Evolutionary conservation across 2,329 filamentous ascomycete genomes (phyloP).

Genomic region (Fusarium virguliforme): DNA sequence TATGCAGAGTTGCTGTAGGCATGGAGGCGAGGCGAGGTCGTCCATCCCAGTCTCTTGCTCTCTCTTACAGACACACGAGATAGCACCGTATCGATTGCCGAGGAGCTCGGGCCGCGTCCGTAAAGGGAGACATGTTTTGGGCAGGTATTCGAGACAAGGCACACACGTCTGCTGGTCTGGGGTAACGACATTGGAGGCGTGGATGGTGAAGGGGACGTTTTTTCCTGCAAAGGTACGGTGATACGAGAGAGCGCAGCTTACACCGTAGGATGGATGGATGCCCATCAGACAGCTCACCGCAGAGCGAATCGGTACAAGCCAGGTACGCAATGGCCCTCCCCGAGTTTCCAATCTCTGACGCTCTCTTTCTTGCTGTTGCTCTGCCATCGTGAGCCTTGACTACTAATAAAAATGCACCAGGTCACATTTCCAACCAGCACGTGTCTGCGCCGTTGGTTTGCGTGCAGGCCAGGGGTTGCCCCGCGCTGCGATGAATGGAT

Average conservation of each 20-base stretch:
- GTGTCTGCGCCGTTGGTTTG: conserved; percentile 50
- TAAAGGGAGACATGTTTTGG: conserved; percentile 20
- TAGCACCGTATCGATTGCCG: conserved; percentile 17
- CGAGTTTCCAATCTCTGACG: conserved; percentile 18
- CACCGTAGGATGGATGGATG: conserved; percentile 13
- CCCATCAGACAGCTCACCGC: conserved; percentile 9
- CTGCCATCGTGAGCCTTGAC: conserved; percentile 21
- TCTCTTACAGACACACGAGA: conserved; percentile 3
- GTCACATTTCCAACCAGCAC: conserved; percentile 48
- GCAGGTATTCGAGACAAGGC: conserved; percentile 15
- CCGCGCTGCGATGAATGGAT: conserved; percentile 22
- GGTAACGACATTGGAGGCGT: conserved; percentile 26
- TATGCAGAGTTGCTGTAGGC: conserved; percentile 1
- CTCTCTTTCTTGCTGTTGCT: conserved; percentile 18
- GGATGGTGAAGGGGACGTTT: conserved; percentile 2
- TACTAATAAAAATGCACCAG: conserved; percentile 44
- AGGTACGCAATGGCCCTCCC: conserved; percentile 12
- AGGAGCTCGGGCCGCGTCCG: conserved; percentile 17
- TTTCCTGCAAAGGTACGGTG: not conserved
- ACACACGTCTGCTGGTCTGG: conserved; percentile 13
- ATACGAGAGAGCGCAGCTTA: not conserved
- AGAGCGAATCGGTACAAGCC: conserved; percentile 19
- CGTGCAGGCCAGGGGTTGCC: conserved; percentile 38
- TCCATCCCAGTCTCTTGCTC: not conserved
- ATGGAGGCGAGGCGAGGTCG: conserved; percentile 3